phyloP scores from a whole-genome alignment of 2,329 filamentous ascomycete species.

The Aspergillus sp. region DNA sequence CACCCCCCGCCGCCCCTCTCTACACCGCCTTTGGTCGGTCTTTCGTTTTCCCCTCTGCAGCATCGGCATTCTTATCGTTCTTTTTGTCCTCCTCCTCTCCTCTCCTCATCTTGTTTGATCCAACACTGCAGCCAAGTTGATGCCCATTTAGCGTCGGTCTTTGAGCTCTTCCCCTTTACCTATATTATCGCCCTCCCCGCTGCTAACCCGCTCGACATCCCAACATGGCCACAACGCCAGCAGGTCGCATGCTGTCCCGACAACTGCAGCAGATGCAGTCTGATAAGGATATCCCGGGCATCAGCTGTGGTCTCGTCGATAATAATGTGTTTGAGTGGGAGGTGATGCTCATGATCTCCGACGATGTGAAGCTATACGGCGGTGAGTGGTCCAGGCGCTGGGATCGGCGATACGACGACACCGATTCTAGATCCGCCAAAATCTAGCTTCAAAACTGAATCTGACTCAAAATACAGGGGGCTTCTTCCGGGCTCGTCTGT shows the following conservation, averaged over 20 bases:
- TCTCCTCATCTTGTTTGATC: not conserved
- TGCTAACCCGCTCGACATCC: not conserved
- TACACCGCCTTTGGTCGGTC: not conserved
- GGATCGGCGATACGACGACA: too few relatives aligned
- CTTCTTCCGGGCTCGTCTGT: slow-evolving; percentile 81
- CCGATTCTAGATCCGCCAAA: too few relatives aligned
- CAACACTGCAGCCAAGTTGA: too few relatives aligned
- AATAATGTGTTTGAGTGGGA: slow-evolving; percentile 97
- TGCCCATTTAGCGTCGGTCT: too few relatives aligned
- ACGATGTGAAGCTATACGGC: slow-evolving; percentile 90
- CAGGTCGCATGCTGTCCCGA: slow-evolving; percentile 66
- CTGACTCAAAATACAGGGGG: slow-evolving; percentile 60
- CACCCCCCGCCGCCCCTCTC: slow-evolving; percentile 4
- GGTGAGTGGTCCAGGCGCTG: slow-evolving; percentile 54
- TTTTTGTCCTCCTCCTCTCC: not conserved
- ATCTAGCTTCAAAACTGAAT: not conserved
- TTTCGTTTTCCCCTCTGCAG: not conserved
- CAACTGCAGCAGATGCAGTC: slow-evolving; percentile 94
- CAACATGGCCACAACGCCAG: slow-evolving; percentile 43
- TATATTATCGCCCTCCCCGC: not conserved
- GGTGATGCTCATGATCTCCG: slow-evolving; percentile 97
- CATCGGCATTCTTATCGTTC: not conserved
- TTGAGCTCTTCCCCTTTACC: not conserved
- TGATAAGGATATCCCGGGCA: slow-evolving; percentile 86
- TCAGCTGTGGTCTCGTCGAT: slow-evolving; percentile 84